phyloP scores from a whole-genome alignment of 139 green algal genomes.

The Chlamydomonas sphaeroides region DNA sequence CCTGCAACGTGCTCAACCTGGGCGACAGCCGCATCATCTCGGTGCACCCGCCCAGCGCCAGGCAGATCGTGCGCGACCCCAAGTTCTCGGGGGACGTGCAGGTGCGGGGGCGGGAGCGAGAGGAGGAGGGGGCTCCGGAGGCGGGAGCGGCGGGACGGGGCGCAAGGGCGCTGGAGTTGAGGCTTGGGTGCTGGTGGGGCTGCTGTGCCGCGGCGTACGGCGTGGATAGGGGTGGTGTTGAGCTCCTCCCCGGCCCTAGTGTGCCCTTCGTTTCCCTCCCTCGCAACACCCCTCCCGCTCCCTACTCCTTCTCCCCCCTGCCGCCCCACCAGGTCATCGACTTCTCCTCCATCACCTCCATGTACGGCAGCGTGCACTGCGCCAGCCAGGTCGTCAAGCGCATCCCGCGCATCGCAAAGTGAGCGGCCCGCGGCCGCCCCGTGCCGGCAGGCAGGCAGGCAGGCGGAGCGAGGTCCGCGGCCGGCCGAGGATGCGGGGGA shows the following conservation, averaged over 20 bases:
- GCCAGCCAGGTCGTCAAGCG: conserved; percentile 78
- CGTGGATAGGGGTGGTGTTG: too few relatives aligned
- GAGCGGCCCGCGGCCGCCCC: too few relatives aligned
- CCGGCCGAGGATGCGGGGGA: too few relatives aligned
- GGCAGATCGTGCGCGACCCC: conserved; percentile 83
- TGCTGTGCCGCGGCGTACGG: too few relatives aligned
- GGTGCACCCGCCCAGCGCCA: conserved; percentile 80
- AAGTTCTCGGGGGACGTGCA: conserved; percentile 71
- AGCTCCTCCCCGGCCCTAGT: too few relatives aligned
- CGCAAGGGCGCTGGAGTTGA: too few relatives aligned
- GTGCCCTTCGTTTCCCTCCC: too few relatives aligned
- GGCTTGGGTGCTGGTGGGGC: too few relatives aligned
- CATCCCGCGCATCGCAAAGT: conserved; percentile 4
- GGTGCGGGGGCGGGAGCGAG: neutral
- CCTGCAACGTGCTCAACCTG: conserved; percentile 91
- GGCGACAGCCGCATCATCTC: conserved; percentile 86
- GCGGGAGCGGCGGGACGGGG: neutral
- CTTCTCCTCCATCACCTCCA: conserved; percentile 89
- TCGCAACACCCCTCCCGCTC: neutral
- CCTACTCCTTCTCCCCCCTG: neutral
- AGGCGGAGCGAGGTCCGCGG: too few relatives aligned
- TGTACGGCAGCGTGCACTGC: conserved; percentile 97
- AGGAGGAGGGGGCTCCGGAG: neutral
- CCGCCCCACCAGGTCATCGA: conserved; percentile 72
- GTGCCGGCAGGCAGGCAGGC: neutral